Conservation (phyloP, 768 basidiomycete species). For the Leccinum ochraceum region DNA sequence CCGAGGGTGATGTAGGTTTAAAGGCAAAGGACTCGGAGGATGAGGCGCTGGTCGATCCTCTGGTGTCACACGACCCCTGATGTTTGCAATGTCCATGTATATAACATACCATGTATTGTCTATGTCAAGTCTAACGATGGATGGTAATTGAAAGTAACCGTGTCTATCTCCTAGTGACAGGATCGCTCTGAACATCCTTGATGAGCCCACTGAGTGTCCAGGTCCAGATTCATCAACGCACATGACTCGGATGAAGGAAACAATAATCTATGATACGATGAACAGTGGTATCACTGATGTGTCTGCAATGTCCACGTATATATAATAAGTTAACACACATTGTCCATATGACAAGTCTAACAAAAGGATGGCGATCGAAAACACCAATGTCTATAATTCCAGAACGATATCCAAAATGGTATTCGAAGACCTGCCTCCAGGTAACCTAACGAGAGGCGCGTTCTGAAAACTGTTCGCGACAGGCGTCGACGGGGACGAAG, state of each 20-base stretch:
- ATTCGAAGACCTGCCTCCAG: slow-evolving; percentile 29
- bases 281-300: slow-evolving; percentile 79
- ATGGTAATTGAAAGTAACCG: neutral
- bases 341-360: slow-evolving; percentile 10
- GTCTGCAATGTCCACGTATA: slow-evolving; percentile 12
- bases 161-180: slow-evolving; percentile 4
- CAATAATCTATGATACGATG: slow-evolving; percentile 57
- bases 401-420: neutral
- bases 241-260: neutral
- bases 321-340: neutral
- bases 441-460: slow-evolving; percentile 34
- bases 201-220: neutral
- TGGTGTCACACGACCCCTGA: neutral
- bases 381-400: neutral
- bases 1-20: slow-evolving; percentile 18
- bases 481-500: slow-evolving; percentile 6
- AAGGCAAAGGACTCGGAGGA: slow-evolving; percentile 4
- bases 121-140: slow-evolving; percentile 5
- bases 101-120: slow-evolving; percentile 3
- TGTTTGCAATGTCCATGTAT: slow-evolving; percentile 15
- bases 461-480: neutral
- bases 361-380: neutral
- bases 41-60: slow-evolving; percentile 1
- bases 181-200: neutral
- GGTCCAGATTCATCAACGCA: slow-evolving; percentile 49